Evolutionary conservation across 306 rosid genomes (phyloP).

Genomic region (Calophaca sinica): DNA sequence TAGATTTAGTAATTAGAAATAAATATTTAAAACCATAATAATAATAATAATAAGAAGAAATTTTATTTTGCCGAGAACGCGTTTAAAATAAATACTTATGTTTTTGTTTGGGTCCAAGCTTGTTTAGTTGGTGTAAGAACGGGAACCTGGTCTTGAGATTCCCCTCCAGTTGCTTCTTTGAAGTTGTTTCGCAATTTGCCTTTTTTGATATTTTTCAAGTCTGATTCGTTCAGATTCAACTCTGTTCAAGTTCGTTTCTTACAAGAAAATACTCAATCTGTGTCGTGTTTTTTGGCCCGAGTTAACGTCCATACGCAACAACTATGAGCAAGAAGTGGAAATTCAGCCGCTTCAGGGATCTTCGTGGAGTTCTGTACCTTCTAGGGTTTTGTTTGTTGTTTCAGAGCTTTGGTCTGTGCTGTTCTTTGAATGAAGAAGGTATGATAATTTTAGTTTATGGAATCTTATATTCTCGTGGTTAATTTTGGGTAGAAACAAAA

Average conservation of each 20-base stretch:
- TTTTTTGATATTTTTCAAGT: slow-evolving; percentile 19
- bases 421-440: slow-evolving; percentile 90
- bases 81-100: not conserved
- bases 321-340: slow-evolving; percentile 18
- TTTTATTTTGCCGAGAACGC: slow-evolving; percentile 10
- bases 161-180: not conserved
- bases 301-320: not conserved
- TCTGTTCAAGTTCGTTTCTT: not conserved
- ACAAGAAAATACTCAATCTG: not conserved
- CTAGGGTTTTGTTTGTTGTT: not conserved
- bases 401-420: slow-evolving; percentile 44
- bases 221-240: not conserved
- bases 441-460: slow-evolving; percentile 22
- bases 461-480: slow-evolving; percentile 16
- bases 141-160: too few relatives aligned
- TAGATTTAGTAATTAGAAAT: too few relatives aligned
- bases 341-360: slow-evolving; percentile 10
- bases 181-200: not conserved
- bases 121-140: not conserved
- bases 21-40: too few relatives aligned
- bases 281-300: not conserved
- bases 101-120: not conserved
- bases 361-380: not conserved
- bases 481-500: slow-evolving; percentile 3
- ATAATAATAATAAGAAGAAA: not conserved